These are phyloP conservation scores for Peniophora sp. DNA, from an alignment of 1,284 basidiomycete species.

Conservation along the genomic window DNA sequence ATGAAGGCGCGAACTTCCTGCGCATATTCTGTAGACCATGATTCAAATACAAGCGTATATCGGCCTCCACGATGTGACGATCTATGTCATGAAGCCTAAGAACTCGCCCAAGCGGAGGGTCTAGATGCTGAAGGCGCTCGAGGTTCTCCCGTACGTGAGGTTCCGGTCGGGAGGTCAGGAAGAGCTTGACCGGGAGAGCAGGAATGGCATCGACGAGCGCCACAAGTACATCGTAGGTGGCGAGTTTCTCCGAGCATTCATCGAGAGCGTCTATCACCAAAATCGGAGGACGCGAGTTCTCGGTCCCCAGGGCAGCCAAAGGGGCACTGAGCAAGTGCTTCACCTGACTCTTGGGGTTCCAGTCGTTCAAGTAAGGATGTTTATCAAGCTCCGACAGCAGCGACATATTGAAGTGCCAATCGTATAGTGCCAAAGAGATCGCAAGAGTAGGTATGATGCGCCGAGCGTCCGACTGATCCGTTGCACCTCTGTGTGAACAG, in stretches of 20 bases:
- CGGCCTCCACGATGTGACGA: not conserved
- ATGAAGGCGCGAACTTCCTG: not conserved
- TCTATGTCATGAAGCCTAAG: not conserved
- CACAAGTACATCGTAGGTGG: not conserved
- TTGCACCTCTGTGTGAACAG: constrained; percentile 8
- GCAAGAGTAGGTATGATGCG: not conserved
- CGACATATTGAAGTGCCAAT: not conserved
- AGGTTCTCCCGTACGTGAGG: not conserved
- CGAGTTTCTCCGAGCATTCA: not conserved
- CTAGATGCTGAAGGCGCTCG: too few species aligned
- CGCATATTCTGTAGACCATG: not conserved
- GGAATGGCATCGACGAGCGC: not conserved
- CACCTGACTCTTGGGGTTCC: not conserved
- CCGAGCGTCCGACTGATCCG: not conserved
- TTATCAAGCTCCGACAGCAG: not conserved
- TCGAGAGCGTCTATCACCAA: not conserved
- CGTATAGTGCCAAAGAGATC: not conserved
- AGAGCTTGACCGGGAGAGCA: not conserved
- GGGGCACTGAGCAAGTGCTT: not conserved
- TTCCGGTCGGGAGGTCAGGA: not conserved
- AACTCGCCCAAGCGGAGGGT: not conserved
- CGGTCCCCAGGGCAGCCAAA: not conserved
- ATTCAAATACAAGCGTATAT: not conserved
- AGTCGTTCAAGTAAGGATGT: not conserved
- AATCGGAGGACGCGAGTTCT: not conserved